Conservation (phyloP, 2,329 filamentous ascomycete genomes). For the Paecilomyces niveus region DNA sequence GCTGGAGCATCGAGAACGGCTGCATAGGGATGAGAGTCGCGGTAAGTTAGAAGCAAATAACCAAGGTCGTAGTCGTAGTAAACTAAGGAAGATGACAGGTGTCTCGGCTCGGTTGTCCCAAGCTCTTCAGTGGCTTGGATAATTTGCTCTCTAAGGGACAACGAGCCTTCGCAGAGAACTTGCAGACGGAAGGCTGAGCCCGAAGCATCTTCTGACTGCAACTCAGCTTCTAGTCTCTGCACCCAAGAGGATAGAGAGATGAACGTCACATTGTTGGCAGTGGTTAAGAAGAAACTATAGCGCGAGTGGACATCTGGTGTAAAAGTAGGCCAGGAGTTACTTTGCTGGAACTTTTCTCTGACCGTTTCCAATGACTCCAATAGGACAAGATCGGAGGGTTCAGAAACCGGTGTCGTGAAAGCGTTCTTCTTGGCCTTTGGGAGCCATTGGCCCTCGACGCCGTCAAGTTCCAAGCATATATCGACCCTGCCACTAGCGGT, state of each 20-base stretch:
- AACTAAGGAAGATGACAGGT: constrained; percentile 44
- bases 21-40: constrained; percentile 43
- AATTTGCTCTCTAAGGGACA: constrained; percentile 43
- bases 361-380: constrained; percentile 40
- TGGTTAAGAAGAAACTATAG: constrained; percentile 55
- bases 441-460: constrained; percentile 57
- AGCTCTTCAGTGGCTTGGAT: constrained; percentile 31
- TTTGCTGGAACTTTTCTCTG: constrained; percentile 15
- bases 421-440: constrained; percentile 38
- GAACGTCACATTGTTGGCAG: constrained; percentile 46
- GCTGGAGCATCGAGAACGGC: constrained; percentile 45
- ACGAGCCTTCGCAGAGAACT: constrained; percentile 46
- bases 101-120: constrained; percentile 17
- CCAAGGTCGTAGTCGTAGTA: constrained; percentile 52
- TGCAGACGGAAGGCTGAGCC: constrained; percentile 52
- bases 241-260: constrained; percentile 53
- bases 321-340: constrained; percentile 46
- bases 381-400: constrained; percentile 36
- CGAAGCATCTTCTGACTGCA: constrained; percentile 43
- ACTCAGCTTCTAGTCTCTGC: constrained; percentile 49
- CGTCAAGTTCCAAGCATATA: constrained; percentile 55
- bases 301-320: constrained; percentile 49
- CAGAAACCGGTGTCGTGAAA: constrained; percentile 34
- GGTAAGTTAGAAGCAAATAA: constrained; percentile 49
- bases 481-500: constrained; percentile 51